phyloP scores from a whole-genome alignment of 2,329 filamentous ascomycete species.

The Pseudogymnoascus sp. region DNA sequence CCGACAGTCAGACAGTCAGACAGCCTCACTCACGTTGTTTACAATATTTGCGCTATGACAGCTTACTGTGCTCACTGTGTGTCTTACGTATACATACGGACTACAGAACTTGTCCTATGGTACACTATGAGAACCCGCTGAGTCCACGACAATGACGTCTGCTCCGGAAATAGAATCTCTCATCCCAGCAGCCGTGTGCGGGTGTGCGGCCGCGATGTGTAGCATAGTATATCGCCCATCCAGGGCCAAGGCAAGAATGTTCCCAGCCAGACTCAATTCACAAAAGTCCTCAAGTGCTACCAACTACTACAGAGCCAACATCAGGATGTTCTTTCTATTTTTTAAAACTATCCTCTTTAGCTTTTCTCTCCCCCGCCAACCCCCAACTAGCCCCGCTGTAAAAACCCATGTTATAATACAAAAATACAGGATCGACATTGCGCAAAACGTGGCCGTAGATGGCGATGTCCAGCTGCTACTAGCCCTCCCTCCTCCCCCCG shows the following conservation, averaged over 20 bases:
- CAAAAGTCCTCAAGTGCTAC: neutral
- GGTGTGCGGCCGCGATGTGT: neutral
- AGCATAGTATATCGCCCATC: neutral
- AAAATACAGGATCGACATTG: neutral
- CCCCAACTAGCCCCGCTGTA: neutral
- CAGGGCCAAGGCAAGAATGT: neutral
- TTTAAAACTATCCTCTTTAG: neutral
- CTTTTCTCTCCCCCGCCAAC: neutral
- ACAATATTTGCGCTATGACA: neutral
- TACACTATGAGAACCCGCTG: neutral
- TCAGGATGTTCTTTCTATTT: neutral
- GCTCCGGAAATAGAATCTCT: neutral
- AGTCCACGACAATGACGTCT: neutral
- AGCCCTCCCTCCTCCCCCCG: neutral
- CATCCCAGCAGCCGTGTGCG: neutral
- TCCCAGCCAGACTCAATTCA: neutral
- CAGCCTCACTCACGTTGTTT: neutral
- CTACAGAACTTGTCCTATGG: neutral
- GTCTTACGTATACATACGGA: neutral
- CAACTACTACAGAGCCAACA: neutral
- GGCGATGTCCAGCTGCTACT: neutral
- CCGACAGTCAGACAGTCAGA: neutral
- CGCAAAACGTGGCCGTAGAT: neutral
- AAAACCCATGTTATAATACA: neutral
- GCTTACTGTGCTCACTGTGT: neutral